phyloP scores from a whole-genome alignment of 345 rosid genomes.

The Hypericum perforatum region DNA sequence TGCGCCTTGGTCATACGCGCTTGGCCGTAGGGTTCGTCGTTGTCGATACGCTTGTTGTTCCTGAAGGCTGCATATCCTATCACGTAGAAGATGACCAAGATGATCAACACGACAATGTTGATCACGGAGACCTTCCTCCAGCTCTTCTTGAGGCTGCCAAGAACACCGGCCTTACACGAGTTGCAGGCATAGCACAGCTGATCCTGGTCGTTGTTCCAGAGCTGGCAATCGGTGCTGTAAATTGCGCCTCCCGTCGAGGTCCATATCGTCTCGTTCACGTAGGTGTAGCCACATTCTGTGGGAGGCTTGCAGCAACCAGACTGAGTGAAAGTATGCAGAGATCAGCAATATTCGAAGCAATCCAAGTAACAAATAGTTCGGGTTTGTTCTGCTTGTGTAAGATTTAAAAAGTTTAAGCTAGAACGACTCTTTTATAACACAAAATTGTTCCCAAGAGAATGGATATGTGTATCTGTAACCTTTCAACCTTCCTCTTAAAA shows the following conservation, averaged over 20 bases:
- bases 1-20: conserved; percentile 71
- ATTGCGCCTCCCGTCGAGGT: conserved; percentile 25
- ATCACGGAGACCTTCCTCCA: conserved; percentile 93
- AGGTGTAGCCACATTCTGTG: conserved; percentile 57
- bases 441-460: too few species aligned
- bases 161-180: conserved; percentile 91
- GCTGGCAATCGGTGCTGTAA: conserved; percentile 42
- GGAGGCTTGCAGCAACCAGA: conserved; percentile 99
- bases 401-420: too few species aligned
- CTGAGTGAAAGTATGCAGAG: conserved; percentile 23
- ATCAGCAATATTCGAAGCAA: too few species aligned
- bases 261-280: conserved; percentile 75
- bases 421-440: too few species aligned
- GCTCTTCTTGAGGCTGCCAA: conserved; percentile 73
- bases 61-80: conserved; percentile 69
- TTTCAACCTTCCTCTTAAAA: too few species aligned
- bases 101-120: conserved; percentile 64
- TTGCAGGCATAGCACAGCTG: conserved; percentile 61
- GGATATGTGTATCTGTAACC: too few species aligned
- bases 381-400: too few species aligned
- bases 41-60: conserved; percentile 70
- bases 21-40: conserved; percentile 62
- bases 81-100: conserved; percentile 69
- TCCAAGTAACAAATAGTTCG: too few species aligned
- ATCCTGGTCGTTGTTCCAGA: conserved; percentile 67